Evolutionary conservation across 768 basidiomycete genomes (phyloP), one percentile per base, ranked within the genome.

Genomic region (Mycena albidolilacea): DNA sequence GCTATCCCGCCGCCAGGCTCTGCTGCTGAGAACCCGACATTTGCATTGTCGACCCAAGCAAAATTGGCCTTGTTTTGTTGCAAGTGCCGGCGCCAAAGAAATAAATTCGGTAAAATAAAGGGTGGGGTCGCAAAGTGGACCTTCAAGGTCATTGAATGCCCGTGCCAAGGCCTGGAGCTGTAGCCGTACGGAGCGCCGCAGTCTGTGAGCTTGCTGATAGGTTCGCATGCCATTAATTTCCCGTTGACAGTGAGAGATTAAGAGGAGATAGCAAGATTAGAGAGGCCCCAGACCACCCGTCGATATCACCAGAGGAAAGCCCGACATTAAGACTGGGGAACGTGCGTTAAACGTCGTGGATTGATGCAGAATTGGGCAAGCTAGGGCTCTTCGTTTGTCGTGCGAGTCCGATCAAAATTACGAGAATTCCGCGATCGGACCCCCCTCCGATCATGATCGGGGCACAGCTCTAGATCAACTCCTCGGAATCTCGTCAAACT

Each of bases 41-140:
- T 37, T 57, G 48, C 15, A 23, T 44, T 41, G 5, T 5, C 14
- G 5, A 35, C 35, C n/a, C 3, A 9, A 17, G 3, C 5, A 23
- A 41, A n/a, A n/a, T 61, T 21, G 39, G 23, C 65, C 2, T 1
- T 66, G 30, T 66, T 3, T 30, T 35, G 65, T 44, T 44, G 44
- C 30, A 5, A 39, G 55, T 23, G 8, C 12, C 9, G n/a, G 19
- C 15, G 15, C 5, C 10, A 21, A 8, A 8, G 14, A 23, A 66
- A 66, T 66, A 58, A 66, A 66, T 57, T 66, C 65, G 37, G 11
- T 55, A 46, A 66, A 66, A 66, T 57, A 14, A 19, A 19, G 30
- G 35, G 12, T 17, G 12, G 17, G 9, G 3, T 48, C 44, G 30
- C 19, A 48, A 46, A 63, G 30, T 48, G 14, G 5, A 12, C 11